Percentiles rank a stretch among this genome's conserved stretches.
phyloP scores from a whole-genome alignment of 108 stramenopile genomes.

The Skeletonema tropicum region DNA sequence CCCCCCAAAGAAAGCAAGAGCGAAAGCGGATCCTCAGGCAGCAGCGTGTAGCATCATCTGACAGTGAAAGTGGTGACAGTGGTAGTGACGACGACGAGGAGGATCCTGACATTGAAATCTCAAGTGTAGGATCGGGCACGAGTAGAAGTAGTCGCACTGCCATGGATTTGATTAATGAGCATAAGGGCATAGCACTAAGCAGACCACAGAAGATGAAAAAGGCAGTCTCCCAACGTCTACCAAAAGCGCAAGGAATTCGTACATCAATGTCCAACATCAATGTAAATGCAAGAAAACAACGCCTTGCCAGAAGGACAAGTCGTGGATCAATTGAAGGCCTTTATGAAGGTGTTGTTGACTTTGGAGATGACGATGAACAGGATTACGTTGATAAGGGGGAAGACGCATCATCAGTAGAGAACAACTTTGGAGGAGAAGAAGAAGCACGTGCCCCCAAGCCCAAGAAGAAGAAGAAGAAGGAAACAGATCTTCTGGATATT shows the following conservation, averaged over 20 bases:
- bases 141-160: conserved; percentile 12
- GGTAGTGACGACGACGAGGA: background rate
- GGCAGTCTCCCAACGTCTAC: conserved; percentile 7
- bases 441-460: background rate
- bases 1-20: background rate
- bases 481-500: conserved; percentile 12
- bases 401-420: conserved; percentile 8
- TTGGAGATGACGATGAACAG: conserved; percentile 1
- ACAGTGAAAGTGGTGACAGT: background rate
- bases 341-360: conserved; percentile 4
- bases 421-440: conserved; percentile 3
- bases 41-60: conserved; percentile 4
- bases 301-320: background rate
- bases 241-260: conserved; percentile 4
- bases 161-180: conserved; percentile 18
- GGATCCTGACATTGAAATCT: background rate
- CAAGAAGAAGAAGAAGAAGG: background rate
- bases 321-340: background rate
- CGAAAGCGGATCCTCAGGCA: background rate
- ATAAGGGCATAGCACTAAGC: conserved; percentile 13
- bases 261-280: conserved; percentile 19
- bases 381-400: background rate
- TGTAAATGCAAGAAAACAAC: conserved; percentile 7
- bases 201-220: conserved; percentile 3
- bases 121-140: background rate